These are phyloP conservation scores for Xylaria telfairii DNA, from an alignment of 495 filamentous ascomycete species.

Conservation along the genomic window DNA sequence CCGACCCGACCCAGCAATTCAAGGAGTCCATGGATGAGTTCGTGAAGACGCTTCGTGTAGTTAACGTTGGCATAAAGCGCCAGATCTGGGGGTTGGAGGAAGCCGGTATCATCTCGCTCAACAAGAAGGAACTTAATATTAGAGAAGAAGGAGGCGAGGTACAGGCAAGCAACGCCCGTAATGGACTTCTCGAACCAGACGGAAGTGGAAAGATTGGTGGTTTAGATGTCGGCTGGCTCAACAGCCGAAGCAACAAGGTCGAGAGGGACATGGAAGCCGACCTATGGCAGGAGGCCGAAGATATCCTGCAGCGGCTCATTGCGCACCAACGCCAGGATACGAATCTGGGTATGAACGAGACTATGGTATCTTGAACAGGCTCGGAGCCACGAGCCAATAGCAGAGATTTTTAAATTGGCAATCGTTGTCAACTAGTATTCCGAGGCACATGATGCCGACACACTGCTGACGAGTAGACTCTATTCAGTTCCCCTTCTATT, in stretches of 20 bases:
- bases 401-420: neutral
- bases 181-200: slow-evolving; percentile 47
- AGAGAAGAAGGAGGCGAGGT: slow-evolving; percentile 34
- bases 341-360: neutral
- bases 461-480: neutral
- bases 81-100: slow-evolving; percentile 83
- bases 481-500: neutral
- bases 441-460: neutral
- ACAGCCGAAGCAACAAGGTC: slow-evolving; percentile 77
- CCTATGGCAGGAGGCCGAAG: slow-evolving; percentile 68
- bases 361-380: neutral
- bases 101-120: slow-evolving; percentile 69
- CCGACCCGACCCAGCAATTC: slow-evolving; percentile 57
- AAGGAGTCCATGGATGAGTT: slow-evolving; percentile 66
- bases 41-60: slow-evolving; percentile 70
- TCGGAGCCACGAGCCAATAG: neutral
- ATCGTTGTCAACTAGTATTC: neutral
- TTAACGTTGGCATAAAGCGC: slow-evolving; percentile 73
- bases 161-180: slow-evolving; percentile 27
- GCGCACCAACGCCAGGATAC: slow-evolving; percentile 6
- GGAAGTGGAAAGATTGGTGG: slow-evolving; percentile 63
- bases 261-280: slow-evolving; percentile 80
- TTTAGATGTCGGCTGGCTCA: slow-evolving; percentile 84
- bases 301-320: slow-evolving; percentile 36
- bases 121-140: slow-evolving; percentile 31